Base-by-base conservation (phyloP, 495 filamentous ascomycete species). In the Polyplosphaeria fusca region DNA sequence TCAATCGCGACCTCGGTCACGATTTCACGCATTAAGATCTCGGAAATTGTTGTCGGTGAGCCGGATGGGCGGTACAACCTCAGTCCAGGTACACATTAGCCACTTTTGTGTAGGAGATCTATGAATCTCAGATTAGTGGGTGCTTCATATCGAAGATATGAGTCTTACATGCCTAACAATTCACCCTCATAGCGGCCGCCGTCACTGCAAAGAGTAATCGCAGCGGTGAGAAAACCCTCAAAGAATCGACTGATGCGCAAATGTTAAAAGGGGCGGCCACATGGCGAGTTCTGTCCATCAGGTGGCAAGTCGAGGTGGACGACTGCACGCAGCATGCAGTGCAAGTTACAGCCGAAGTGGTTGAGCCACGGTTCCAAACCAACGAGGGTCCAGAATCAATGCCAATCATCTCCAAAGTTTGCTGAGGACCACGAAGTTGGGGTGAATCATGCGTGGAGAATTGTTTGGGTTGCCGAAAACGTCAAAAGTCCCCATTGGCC, bases 41-140 rank as follows among this genome's bases (percentile, higher is more conserved):
- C 47, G 38, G 41, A 28, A 28, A 40, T 45, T 52, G 51, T 45
- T 45, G 38, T 52, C 47, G 55, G 40, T 52, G 30, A 14, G 47
- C 47, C 55, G 47, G 47, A 39, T 49, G 32, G 55, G 45, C 32
- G 16, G 47, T 51, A 47, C 27, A 52, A 47, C 38, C 47, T 30
- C 18, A 37, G 18, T 5, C 19, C 11, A 13, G 44, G 3, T 47
- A 18, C 55, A 39, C 38, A 58, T 52, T 18, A 51, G 39, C 12
- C 4, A 26, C 23, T 19, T 51, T n/a, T 27, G 25, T 25, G 30
- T 39, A 46, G 42, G 39, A 22, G 47, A 58, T 58, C 45, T 49
- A 26, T 38, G 14, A 25, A 28, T n/a, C 20, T 18, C 20, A 46
- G 14, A 43, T 52, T n/a, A 58, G 47, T 50, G 7, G n/a, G 47